Conservation (phyloP, 345 rosid species). For the Pistacia vera region DNA sequence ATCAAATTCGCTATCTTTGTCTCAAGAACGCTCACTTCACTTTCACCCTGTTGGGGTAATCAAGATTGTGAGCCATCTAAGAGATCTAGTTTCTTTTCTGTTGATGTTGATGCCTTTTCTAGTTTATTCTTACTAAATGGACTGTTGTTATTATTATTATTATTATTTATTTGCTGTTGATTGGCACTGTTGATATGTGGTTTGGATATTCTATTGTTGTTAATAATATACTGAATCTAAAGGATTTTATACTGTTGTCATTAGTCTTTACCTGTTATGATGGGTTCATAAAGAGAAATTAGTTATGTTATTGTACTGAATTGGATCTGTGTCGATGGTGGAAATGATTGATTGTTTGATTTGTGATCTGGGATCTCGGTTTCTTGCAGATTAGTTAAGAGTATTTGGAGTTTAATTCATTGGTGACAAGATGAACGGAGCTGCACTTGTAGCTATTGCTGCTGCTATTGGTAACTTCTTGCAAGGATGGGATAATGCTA, state of each 20-base stretch:
- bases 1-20: background rate
- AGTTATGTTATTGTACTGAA: background rate
- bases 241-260: background rate
- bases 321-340: conserved; percentile 18
- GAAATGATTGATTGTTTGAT: conserved; percentile 9
- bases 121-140: background rate
- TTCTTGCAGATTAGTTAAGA: conserved; percentile 29
- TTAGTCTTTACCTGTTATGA: background rate
- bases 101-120: conserved; percentile 11
- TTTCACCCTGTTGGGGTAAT: background rate
- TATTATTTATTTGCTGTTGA: background rate
- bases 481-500: conserved; percentile 99
- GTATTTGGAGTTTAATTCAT: conserved; percentile 20
- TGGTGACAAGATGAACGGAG: conserved; percentile 64
- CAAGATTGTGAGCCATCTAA: conserved; percentile 20
- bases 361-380: conserved; percentile 14
- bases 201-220: background rate
- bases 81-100: conserved; percentile 21
- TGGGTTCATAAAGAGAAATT: background rate
- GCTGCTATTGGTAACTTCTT: conserved; percentile 93
- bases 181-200: background rate
- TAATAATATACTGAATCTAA: background rate
- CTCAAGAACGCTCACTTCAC: background rate
- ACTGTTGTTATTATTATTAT: background rate
- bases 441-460: conserved; percentile 86